These are phyloP conservation scores for Fusarium sp. DNA, from an alignment of 2,329 filamentous ascomycete species.

Conservation along the genomic window DNA sequence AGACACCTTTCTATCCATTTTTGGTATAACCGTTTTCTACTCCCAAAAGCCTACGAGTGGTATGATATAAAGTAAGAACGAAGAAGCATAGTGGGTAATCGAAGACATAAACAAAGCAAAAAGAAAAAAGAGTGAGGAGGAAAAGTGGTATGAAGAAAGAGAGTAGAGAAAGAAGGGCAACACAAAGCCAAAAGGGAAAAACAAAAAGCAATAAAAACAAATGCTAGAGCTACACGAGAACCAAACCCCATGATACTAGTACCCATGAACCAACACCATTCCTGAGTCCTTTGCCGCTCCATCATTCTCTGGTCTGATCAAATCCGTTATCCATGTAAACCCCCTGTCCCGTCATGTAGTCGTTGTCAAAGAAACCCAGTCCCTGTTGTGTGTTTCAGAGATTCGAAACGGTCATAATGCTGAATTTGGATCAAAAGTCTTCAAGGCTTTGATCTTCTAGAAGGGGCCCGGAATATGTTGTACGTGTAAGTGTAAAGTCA, in stretches of 20 bases:
- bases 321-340: constrained; percentile 35
- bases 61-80: constrained; percentile 41
- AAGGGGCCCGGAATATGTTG: constrained; percentile 12
- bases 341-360: constrained; percentile 32
- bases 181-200: constrained; percentile 12
- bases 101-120: constrained; percentile 20
- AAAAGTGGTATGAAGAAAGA: constrained; percentile 12
- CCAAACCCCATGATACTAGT: constrained; percentile 25
- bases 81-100: constrained; percentile 32
- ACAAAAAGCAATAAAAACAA: constrained; percentile 10
- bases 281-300: constrained; percentile 24
- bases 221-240: constrained; percentile 41
- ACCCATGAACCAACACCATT: constrained; percentile 31
- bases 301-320: constrained; percentile 21
- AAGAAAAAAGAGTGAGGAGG: constrained; percentile 9
- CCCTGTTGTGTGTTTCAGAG: constrained; percentile 21
- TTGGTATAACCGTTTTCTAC: constrained; percentile 50
- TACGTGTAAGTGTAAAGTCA: constrained; percentile 24
- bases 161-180: constrained; percentile 3
- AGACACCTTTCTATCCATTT: constrained; percentile 49
- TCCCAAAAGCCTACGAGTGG: constrained; percentile 46
- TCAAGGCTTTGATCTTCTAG: constrained; percentile 16
- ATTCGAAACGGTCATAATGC: constrained; percentile 13
- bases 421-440: constrained; percentile 6
- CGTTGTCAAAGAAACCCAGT: constrained; percentile 33